Percentiles rank a stretch among this genome's conserved stretches.
These are phyloP conservation scores for Neofusicoccum laricinum DNA, from an alignment of 2,329 filamentous ascomycete species.

Conservation along the genomic window DNA sequence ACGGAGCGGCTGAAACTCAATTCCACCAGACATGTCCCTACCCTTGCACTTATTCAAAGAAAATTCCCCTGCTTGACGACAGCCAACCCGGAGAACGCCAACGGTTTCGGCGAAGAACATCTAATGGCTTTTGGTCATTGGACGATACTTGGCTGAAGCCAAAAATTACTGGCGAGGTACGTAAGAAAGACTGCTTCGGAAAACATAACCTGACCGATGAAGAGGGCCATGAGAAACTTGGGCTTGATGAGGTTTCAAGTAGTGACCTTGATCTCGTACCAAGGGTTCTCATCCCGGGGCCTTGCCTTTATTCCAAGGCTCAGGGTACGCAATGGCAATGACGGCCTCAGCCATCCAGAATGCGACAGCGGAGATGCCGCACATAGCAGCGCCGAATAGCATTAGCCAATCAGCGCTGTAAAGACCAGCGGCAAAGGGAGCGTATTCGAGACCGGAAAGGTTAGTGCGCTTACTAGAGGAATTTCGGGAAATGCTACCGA, in stretches of 20 bases:
- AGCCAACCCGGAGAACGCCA: no score
- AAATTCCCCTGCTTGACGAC: no score
- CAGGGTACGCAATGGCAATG: constrained; percentile 45
- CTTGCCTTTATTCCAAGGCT: constrained; percentile 36
- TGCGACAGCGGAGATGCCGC: constrained; percentile 34
- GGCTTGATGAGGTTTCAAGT: constrained; percentile 57
- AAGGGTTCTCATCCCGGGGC: constrained; percentile 58
- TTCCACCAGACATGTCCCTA: no score
- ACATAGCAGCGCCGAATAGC: constrained; percentile 31
- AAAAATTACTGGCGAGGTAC: constrained; percentile 51
- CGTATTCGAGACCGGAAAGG: constrained; percentile 31
- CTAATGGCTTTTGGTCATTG: no score
- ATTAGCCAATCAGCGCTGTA: constrained; percentile 34
- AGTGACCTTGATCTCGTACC: constrained; percentile 59
- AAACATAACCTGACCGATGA: constrained; percentile 70
- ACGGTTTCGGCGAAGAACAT: no score
- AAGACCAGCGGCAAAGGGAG: constrained; percentile 28
- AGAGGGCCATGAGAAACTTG: constrained; percentile 62
- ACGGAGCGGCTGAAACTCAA: no score
- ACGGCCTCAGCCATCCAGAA: constrained; percentile 43
- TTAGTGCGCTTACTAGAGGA: fast-evolving
- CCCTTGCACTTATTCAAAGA: no score
- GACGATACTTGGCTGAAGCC: no score
- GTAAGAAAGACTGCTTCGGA: constrained; percentile 71
- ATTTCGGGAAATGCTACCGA: neutral